Conservation (phyloP, 2,329 filamentous ascomycete species). For the Tolypocladium guangdongense region DNA sequence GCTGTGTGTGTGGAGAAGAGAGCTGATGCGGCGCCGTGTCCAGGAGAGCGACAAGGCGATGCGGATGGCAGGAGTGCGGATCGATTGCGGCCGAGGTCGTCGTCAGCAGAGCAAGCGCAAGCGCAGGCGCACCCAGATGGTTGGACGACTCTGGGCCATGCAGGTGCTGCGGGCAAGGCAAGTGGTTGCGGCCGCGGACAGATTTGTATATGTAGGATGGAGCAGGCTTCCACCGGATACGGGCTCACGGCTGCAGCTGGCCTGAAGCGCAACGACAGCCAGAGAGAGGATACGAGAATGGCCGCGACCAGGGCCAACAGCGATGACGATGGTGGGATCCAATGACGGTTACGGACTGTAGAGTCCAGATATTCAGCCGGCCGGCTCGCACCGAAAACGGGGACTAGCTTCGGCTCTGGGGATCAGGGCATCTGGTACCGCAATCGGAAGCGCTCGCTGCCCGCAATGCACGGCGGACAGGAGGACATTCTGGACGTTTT, state of each 20-base stretch:
- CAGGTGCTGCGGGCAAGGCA: not conserved
- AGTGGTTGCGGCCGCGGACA: not conserved
- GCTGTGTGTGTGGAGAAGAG: conserved; percentile 11
- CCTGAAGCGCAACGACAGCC: not conserved
- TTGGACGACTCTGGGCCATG: not conserved
- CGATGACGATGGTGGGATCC: not conserved
- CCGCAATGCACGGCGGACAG: not conserved
- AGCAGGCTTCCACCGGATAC: not conserved
- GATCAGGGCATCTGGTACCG: not conserved
- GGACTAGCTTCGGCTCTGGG: too few species aligned
- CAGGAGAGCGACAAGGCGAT: not conserved
- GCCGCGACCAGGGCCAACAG: not conserved
- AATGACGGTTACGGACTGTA: not conserved
- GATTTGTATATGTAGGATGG: not conserved
- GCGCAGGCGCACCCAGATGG: not conserved
- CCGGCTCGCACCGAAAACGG: not conserved
- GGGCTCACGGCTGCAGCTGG: too few species aligned
- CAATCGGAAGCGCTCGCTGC: not conserved
- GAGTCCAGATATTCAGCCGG: not conserved
- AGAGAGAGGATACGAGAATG: not conserved
- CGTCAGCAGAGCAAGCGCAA: not conserved
- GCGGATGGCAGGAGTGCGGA: not conserved
- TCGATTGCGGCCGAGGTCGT: not conserved
- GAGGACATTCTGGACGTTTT: not conserved
- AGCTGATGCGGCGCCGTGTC: not conserved